A percentile compares a stretch with the other conserved stretches of the same genome.
These are phyloP conservation scores for Kuraishia piskuri DNA, from an alignment of 805 yeast genomes.

Conservation along the genomic window DNA sequence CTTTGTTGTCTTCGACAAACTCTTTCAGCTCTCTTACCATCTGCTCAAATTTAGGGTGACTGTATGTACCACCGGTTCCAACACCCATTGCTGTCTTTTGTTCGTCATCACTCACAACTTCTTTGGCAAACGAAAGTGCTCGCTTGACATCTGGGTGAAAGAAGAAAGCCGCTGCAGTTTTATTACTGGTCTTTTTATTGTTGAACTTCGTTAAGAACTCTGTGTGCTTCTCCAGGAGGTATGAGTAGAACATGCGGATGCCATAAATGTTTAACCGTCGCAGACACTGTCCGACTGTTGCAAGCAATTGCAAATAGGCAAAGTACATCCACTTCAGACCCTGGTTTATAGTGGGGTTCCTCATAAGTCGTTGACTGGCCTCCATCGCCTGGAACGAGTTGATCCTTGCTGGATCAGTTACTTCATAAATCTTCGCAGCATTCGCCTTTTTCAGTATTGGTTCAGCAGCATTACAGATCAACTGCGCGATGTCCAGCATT, in stretches of 20 bases:
- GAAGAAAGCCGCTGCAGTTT: constrained; percentile 54
- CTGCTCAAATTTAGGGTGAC: constrained; percentile 70
- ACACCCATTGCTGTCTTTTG: constrained; percentile 10
- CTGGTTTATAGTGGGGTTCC: constrained; percentile 49
- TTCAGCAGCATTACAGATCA: constrained; percentile 52
- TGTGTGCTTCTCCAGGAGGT: constrained; percentile 48
- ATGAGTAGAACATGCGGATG: constrained; percentile 61
- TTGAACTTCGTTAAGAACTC: constrained; percentile 53
- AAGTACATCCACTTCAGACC: constrained; percentile 69
- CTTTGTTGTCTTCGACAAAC: constrained; percentile 40
- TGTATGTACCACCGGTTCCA: constrained; percentile 21
- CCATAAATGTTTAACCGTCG: constrained; percentile 76
- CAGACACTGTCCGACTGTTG: constrained; percentile 64
- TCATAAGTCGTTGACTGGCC: constrained; percentile 48
- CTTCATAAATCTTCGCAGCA: constrained; percentile 51
- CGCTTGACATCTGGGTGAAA: constrained; percentile 37
- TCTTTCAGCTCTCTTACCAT: constrained; percentile 45
- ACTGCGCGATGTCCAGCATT: constrained; percentile 45
- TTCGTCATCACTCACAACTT: constrained; percentile 24
- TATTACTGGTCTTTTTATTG: constrained; percentile 51
- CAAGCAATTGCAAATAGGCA: constrained; percentile 52
- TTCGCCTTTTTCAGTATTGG: constrained; percentile 62
- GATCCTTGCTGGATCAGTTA: constrained; percentile 56
- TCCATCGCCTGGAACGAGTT: constrained; percentile 68
- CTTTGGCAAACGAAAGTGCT: constrained; percentile 36